These are phyloP conservation scores for Asterochloris erici DNA, from an alignment of 139 green algal species.

Conservation along the genomic window DNA sequence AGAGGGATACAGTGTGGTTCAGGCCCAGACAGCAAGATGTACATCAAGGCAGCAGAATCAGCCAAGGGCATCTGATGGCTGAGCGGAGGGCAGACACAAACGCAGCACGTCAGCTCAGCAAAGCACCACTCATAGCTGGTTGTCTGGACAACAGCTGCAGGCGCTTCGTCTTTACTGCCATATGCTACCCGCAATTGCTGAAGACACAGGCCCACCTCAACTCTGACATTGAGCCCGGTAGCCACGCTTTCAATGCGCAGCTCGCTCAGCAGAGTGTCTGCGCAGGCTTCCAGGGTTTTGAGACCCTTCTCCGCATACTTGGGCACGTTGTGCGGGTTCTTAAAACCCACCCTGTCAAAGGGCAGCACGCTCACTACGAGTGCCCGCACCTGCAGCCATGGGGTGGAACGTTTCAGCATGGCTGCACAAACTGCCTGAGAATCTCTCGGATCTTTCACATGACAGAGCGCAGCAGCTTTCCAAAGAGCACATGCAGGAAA, in stretches of 20 bases:
- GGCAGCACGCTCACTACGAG: slow-evolving; percentile 72
- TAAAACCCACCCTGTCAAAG: slow-evolving; percentile 80
- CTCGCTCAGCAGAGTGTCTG: slow-evolving; percentile 42
- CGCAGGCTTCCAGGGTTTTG: slow-evolving; percentile 57
- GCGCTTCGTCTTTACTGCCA: too few species aligned
- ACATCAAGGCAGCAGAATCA: neutral
- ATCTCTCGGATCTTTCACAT: too few species aligned
- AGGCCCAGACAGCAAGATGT: neutral
- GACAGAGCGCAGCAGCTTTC: too few species aligned
- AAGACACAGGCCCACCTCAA: slow-evolving; percentile 27
- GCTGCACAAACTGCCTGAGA: too few species aligned
- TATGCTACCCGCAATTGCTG: neutral
- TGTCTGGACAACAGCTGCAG: too few species aligned
- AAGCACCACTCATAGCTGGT: too few species aligned
- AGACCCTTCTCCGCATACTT: slow-evolving; percentile 19
- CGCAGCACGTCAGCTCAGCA: too few species aligned
- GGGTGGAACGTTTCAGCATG: too few species aligned
- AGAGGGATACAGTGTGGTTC: too few species aligned
- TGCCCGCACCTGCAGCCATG: slow-evolving; percentile 18
- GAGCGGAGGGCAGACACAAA: neutral
- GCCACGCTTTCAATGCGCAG: slow-evolving; percentile 48
- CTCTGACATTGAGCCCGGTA: slow-evolving; percentile 56
- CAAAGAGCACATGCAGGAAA: too few species aligned
- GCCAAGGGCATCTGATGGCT: neutral
- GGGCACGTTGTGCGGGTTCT: slow-evolving; percentile 24